Evolutionary conservation across 2,329 filamentous ascomycete species (phyloP), one percentile per base, ranked within the genome.

Genomic region (Microcera coccophila): DNA sequence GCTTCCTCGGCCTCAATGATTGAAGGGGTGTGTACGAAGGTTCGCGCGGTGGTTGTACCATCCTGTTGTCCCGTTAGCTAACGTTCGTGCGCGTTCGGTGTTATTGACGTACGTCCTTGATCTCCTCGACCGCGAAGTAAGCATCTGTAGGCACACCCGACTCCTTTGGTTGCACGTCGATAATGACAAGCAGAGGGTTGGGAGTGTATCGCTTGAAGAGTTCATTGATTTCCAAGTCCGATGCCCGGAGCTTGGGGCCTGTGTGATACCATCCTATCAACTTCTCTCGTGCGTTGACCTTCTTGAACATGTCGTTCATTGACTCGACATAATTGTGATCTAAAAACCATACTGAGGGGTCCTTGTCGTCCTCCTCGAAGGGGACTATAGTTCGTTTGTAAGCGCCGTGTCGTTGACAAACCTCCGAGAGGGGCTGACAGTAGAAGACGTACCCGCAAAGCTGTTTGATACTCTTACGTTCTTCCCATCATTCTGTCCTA

Each of bases 261-360:
- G 93, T 95, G 72, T 98, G 93, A 70, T 98, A 98, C 93, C 93
- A 98, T 63, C 93, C 93, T 78, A 98, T 94, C 67, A 98, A 79
- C 82, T 97, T 97, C 75, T 98, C 93, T 52, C 88, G 79, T 48
- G 93, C 93, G 74, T 98, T 98, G 77, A 98, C 90, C 74, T 97
- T 97, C 78, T 98, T 98, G 80, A 98, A 98, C 93, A 98, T 98
- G 70, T 97, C 93, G 73, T 93, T 95, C 93, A 98, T 98, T 58
- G 85, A 88, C 71, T 98, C 93, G 68, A 98, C 87, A 63, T 96
- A 98, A 79, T 97, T 97, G 78, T 98, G 93, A 68, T 98, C 93
- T 53, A 98, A 73, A 67, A 97, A 98, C 93, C 93, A 98, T 64
- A 98, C 93, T 26, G 91, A 94, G 3, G 91, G 91, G 65, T 98